A percentile compares a stretch with the other conserved stretches of the same genome.
These are phyloP conservation scores for Candida wancherniae DNA, from an alignment of 805 yeast genomes.

Conservation along the genomic window DNA sequence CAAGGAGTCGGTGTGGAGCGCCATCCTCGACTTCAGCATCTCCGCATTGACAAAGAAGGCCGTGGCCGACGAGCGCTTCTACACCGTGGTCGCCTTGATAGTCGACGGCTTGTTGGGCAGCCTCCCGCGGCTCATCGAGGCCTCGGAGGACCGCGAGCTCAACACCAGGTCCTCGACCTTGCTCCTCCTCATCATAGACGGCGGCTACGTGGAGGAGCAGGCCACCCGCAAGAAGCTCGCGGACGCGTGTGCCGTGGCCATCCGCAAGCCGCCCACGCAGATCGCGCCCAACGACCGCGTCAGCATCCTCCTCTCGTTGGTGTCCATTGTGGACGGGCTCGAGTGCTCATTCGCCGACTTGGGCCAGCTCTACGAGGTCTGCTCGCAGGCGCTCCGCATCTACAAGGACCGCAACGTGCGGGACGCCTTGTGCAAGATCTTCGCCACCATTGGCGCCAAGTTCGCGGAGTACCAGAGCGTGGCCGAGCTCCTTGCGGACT, in stretches of 20 bases:
- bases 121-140: conserved; percentile 47
- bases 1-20: conserved; percentile 59
- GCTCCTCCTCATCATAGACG: conserved; percentile 49
- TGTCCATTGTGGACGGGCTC: conserved; percentile 48
- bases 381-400: conserved; percentile 54
- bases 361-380: conserved; percentile 42
- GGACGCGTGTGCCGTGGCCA: conserved; percentile 51
- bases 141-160: conserved; percentile 40
- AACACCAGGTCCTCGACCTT: conserved; percentile 50
- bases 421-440: conserved; percentile 53
- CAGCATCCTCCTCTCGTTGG: conserved; percentile 52
- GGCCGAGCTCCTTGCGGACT: conserved; percentile 50
- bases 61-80: conserved; percentile 36
- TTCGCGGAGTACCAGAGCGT: conserved; percentile 39
- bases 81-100: conserved; percentile 48
- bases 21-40: conserved; percentile 52
- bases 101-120: conserved; percentile 53
- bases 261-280: conserved; percentile 53
- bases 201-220: conserved; percentile 53
- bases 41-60: conserved; percentile 41
- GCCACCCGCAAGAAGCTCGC: conserved; percentile 51
- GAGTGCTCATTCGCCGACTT: conserved; percentile 52
- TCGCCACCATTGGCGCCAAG: conserved; percentile 52
- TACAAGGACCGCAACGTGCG: conserved; percentile 63
- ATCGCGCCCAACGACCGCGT: conserved; percentile 50